Evolutionary conservation across 2,329 filamentous ascomycete species (phyloP).

Genomic region (Fusarium pseudograminearum): DNA sequence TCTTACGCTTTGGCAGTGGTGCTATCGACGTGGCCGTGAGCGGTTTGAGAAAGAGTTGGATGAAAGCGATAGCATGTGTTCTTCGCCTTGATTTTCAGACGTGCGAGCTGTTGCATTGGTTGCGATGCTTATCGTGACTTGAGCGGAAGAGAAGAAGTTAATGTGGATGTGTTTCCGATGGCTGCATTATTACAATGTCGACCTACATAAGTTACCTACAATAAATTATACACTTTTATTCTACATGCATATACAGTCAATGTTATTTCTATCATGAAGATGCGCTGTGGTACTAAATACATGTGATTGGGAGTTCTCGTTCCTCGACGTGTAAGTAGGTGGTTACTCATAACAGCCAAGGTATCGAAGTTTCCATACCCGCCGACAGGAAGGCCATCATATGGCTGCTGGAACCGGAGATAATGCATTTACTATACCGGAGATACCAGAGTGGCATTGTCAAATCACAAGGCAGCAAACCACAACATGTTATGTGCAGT

Average conservation of each 20-base stretch:
- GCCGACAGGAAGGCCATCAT: not conserved
- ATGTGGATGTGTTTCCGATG: conserved; percentile 8
- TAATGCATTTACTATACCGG: not conserved
- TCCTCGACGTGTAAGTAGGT: not conserved
- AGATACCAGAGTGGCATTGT: not conserved
- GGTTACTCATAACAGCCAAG: not conserved
- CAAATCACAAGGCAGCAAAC: conserved; percentile 12
- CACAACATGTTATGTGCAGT: not conserved
- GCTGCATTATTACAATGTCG: conserved; percentile 14
- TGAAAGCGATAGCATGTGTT: conserved; percentile 18
- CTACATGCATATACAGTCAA: not conserved
- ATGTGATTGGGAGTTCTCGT: not conserved
- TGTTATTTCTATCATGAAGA: not conserved
- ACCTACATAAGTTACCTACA: conserved; percentile 11
- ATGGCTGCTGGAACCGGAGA: not conserved
- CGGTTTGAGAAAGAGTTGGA: conserved; percentile 22
- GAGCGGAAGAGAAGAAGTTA: conserved; percentile 10
- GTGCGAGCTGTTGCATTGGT: not conserved
- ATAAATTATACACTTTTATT: not conserved
- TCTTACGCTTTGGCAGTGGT: conserved; percentile 1
- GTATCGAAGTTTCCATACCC: not conserved
- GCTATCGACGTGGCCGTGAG: conserved; percentile 21
- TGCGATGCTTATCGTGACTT: not conserved
- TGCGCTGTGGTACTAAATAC: not conserved
- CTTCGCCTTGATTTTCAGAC: conserved; percentile 3